Evolutionary conservation across 2,329 filamentous ascomycete genomes (phyloP), one percentile per base, ranked within the genome.

Genomic region (Talaromyces sp.): DNA sequence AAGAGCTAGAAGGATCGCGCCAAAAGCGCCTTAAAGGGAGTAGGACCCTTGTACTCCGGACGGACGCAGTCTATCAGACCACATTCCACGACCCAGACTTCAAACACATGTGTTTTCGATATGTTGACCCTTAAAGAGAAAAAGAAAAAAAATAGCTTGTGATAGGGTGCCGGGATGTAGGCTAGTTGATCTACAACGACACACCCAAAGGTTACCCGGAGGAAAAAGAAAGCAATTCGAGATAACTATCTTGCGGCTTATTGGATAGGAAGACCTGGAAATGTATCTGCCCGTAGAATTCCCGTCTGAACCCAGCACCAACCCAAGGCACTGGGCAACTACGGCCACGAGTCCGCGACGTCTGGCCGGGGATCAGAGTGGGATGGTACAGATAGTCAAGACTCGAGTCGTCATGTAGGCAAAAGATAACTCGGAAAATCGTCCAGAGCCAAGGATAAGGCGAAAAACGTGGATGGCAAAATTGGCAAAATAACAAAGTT

Each of bases 181-280:
- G 47, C 47, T 51, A 51, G 29, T 54, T 60, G 58, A 61, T 61
- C 58, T 61, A n/a, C 58, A 49, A 43, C n/a, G 15, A 17, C 27
- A 59, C 36, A n/a, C 40, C n/a, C 17, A 47, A 51, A 19, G 51
- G 25, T 43, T 27, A 58, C 56, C 6, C 25, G 19, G 36, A 29
- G 56, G n/a, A 43, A 36, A 58, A 25, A 58, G 56, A 19, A 29
- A 45, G 15, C 11, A 59, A 45, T 43, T 45, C 27, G 27, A 59
- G 64, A 66, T 66, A 66, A 66, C 59, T 19, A 63, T 66, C 22
- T 45, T 11, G 29, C 36, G 47, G 13, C 17, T 34, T 34, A 66
- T 66, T 66, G 64, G 64, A 60, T 47, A 15, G 31, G 31, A 56
- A 54, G 29, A 4, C 2, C n/a, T 13, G 31, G 5, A 36, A 56